These are phyloP conservation scores for Daucus carota DNA, from an alignment of 129 eudicot species.

Conservation along the genomic window DNA sequence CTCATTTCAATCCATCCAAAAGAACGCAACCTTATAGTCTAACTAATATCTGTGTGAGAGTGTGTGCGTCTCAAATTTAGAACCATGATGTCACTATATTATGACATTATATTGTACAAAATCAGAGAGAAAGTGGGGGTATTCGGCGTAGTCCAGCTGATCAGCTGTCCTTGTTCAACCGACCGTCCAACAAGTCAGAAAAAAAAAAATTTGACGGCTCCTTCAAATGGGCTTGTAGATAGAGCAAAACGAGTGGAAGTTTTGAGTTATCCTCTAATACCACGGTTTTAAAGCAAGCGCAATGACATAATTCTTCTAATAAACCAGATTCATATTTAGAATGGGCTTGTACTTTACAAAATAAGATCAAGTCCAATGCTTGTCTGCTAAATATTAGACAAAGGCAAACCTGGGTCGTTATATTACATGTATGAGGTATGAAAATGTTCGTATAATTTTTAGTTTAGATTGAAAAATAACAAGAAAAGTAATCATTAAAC, in stretches of 20 bases:
- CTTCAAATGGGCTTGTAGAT: not conserved
- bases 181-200: not conserved
- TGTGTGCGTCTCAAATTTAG: too few relatives aligned
- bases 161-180: not conserved
- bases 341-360: not conserved
- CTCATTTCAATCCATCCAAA: too few relatives aligned
- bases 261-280: not conserved
- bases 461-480: not conserved
- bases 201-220: not conserved
- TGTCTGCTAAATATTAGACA: not conserved
- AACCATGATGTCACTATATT: not conserved
- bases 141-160: not conserved
- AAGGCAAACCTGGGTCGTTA: not conserved
- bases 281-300: not conserved
- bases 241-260: not conserved
- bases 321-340: not conserved
- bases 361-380: not conserved
- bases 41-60: too few relatives aligned
- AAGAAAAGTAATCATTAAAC: not conserved
- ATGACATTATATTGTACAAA: too few relatives aligned
- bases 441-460: not conserved
- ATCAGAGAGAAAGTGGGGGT: not conserved
- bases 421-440: not conserved
- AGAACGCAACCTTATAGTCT: too few relatives aligned
- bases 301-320: not conserved